phyloP scores from a whole-genome alignment of 1,139 yeast genomes.

The Pneumocystis wakefieldiae region DNA sequence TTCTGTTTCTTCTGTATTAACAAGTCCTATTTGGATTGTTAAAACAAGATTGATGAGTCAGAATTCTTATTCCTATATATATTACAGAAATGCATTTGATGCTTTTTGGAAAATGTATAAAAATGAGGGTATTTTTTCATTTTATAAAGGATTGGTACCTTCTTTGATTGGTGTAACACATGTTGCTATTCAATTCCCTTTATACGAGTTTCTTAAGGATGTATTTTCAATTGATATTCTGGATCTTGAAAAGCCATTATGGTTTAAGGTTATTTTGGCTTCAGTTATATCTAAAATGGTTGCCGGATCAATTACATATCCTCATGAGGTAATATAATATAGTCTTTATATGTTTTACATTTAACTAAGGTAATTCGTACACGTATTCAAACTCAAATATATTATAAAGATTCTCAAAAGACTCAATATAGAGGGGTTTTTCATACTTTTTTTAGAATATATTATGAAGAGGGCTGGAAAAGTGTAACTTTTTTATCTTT shows the following conservation, averaged over 20 bases:
- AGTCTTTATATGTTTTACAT: not conserved
- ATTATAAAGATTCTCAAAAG: conserved; percentile 14
- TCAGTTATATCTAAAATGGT: conserved; percentile 74
- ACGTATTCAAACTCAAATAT: conserved; percentile 51
- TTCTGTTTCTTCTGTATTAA: conserved; percentile 64
- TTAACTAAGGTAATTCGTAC: conserved; percentile 41
- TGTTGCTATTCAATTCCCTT: conserved; percentile 93
- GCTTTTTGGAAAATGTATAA: conserved; percentile 67
- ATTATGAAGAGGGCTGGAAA: conserved; percentile 52
- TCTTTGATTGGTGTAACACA: conserved; percentile 80
- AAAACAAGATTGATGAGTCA: conserved; percentile 69
- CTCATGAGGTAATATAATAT: conserved; percentile 56
- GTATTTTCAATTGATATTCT: conserved; percentile 25
- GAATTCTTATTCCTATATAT: conserved; percentile 16
- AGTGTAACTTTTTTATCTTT: conserved; percentile 27
- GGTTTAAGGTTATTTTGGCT: conserved; percentile 46
- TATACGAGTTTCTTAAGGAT: conserved; percentile 68
- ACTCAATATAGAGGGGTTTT: conserved; percentile 26
- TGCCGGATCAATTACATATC: conserved; percentile 82
- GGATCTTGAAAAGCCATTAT: conserved; percentile 18
- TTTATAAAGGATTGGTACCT: conserved; percentile 81
- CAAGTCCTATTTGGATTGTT: conserved; percentile 96
- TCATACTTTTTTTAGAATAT: conserved; percentile 39
- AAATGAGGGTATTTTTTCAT: conserved; percentile 68
- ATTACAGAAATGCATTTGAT: conserved; percentile 66